Conservation (phyloP, 345 rosid species). For the Conringia planisiliqua region DNA sequence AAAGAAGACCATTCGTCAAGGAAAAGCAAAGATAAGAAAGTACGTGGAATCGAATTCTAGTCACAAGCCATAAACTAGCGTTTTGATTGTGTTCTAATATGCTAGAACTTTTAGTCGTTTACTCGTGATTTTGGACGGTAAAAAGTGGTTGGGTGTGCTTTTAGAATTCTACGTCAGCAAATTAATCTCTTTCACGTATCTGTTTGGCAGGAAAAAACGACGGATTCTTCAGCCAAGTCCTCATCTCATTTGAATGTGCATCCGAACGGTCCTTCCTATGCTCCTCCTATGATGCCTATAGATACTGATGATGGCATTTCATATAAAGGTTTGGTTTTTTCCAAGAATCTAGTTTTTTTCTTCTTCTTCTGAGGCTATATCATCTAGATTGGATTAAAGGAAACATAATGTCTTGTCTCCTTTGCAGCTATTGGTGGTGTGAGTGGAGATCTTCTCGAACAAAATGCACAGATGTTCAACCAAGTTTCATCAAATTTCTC, state of each 20-base stretch:
- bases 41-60: too few relatives aligned
- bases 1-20: constrained; percentile 76
- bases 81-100: neutral
- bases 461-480: constrained; percentile 67
- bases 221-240: constrained; percentile 63
- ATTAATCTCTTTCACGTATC: neutral
- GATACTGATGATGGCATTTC: constrained; percentile 79
- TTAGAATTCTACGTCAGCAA: neutral
- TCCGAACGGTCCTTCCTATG: constrained; percentile 62
- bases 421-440: constrained; percentile 72
- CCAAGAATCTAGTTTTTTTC: neutral
- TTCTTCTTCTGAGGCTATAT: neutral
- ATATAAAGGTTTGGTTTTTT: constrained; percentile 60
- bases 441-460: constrained; percentile 71
- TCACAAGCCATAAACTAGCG: neutral
- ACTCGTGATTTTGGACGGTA: constrained; percentile 3
- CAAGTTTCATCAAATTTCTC: constrained; percentile 70
- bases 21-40: constrained; percentile 82
- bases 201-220: constrained; percentile 61
- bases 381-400: constrained; percentile 1
- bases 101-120: neutral
- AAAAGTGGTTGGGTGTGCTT: neutral
- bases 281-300: constrained; percentile 54
- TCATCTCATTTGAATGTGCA: constrained; percentile 59
- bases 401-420: neutral